Evolutionary conservation across 768 basidiomycete species (phyloP), one percentile per base, ranked within the genome.

Genomic region (Serendipita vermifera): DNA sequence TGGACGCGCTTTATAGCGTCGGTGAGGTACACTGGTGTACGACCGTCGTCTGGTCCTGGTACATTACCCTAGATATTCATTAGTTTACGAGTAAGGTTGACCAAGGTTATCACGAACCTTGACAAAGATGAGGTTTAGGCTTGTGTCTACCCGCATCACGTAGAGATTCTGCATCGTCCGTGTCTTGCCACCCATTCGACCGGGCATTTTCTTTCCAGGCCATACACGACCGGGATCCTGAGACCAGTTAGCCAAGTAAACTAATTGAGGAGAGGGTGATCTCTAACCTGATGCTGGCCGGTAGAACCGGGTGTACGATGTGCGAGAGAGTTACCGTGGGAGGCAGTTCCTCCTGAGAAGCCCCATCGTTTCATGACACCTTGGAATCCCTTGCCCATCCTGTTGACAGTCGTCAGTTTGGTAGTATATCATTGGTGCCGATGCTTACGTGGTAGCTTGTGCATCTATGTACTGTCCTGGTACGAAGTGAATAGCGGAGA

Each of bases 121-220:
- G 55, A 99, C 82, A 68, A 85, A 98, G 57, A 99, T 74, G 55
- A 97, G 78, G 69, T 98, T 84, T 46, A 96, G 80, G 13, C 73
- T 71, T 20, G 79, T 80, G 72, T 99, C 96, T 58, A 99, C 77
- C 20, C 91, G 85, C 56, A 92, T 77, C 38, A 98, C 89, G 1
- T 83, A 69, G 24, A 98, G 80, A 66, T 97, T 98, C 64, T 94
- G 91, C 13, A 77, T 75, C 5, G 94, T 98, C 6, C 78, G 77
- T 36, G 83, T 82, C 60, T 80, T 75, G 56, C 82, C 85, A 51
- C 96, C 96, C 75, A 97, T 82, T 22, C 83, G 83, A 32, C 96
- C 96, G 7, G 94, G 82, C 94, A 96, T 97, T 75, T 97, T 98
- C 73, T 92, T 96, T 33, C 96, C 96, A 3, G 96, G 96, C 72